Evolutionary conservation across 2,329 filamentous ascomycete species (phyloP).

Genomic region (Lasiodiplodia gonubiensis): DNA sequence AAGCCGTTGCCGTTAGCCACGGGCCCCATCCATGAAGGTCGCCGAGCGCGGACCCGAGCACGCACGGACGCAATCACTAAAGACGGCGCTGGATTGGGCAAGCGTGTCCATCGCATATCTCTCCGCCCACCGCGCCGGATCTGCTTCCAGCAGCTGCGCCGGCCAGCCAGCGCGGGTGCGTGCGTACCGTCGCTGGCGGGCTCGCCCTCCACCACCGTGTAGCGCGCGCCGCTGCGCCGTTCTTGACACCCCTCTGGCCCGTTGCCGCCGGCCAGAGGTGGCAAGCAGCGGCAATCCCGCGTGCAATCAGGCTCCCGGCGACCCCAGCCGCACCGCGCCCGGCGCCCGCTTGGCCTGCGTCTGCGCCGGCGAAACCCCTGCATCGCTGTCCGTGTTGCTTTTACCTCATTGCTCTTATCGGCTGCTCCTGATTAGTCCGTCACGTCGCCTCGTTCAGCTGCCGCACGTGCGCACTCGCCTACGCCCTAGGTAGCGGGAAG

Average conservation of each 20-base stretch:
- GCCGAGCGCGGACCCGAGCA: slow-evolving; percentile 16
- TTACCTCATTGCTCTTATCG: slow-evolving; percentile 26
- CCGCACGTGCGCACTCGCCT: slow-evolving; percentile 15
- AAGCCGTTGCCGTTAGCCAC: slow-evolving; percentile 25
- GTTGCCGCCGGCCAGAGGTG: neutral
- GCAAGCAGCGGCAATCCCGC: neutral
- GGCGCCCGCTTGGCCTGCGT: slow-evolving; percentile 21
- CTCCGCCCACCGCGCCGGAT: slow-evolving; percentile 15
- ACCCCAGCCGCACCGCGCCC: slow-evolving; percentile 7
- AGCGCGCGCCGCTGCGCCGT: slow-evolving; percentile 2
- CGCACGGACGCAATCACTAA: slow-evolving; percentile 18
- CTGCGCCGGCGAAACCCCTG: slow-evolving; percentile 17
- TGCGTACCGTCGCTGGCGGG: neutral
- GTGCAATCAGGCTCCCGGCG: slow-evolving; percentile 10
- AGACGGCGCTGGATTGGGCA: slow-evolving; percentile 24
- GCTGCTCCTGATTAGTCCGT: neutral
- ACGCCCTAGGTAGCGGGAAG: neutral
- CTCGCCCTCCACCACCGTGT: slow-evolving; percentile 2
- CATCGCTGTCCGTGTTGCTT: slow-evolving; percentile 11
- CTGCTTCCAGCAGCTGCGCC: slow-evolving; percentile 9
- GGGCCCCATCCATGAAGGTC: slow-evolving; percentile 19
- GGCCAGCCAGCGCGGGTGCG: slow-evolving; percentile 5
- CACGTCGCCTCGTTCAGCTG: neutral
- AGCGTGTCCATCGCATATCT: slow-evolving; percentile 23
- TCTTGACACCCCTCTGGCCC: neutral